phyloP scores from a whole-genome alignment of 352 stramenopile genomes.

The Phytophthora aleatoria region DNA sequence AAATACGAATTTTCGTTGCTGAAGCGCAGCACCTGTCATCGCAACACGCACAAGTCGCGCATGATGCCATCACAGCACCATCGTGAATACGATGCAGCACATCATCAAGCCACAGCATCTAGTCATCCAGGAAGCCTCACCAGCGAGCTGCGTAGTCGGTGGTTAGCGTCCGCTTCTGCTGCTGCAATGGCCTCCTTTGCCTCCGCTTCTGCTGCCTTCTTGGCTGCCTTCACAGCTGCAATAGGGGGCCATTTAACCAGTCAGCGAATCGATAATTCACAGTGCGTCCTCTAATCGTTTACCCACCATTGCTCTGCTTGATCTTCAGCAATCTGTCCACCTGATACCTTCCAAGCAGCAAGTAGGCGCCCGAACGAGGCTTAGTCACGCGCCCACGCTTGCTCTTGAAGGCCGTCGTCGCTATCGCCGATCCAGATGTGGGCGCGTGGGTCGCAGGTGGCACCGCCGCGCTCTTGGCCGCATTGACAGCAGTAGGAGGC shows the following conservation, averaged over 20 bases:
- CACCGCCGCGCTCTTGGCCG: constrained; percentile 15
- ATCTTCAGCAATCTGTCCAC: constrained; percentile 35
- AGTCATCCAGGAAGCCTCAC: constrained; percentile 17
- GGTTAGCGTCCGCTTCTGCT: constrained; percentile 35
- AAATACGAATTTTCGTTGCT: constrained; percentile 90
- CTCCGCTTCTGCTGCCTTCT: constrained; percentile 37
- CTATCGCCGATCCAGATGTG: constrained; percentile 2
- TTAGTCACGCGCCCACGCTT: constrained; percentile 27
- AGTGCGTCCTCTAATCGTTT: neutral
- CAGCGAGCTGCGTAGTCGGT: constrained; percentile 40
- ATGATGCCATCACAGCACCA: neutral
- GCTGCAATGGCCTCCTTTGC: constrained; percentile 30
- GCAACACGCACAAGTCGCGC: neutral
- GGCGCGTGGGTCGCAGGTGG: constrained; percentile 2
- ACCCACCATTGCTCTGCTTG: constrained; percentile 33
- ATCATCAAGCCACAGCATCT: constrained; percentile 1
- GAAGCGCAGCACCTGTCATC: constrained; percentile 70
- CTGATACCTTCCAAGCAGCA: constrained; percentile 35
- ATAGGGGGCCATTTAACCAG: neutral
- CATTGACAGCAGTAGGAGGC: constrained; percentile 6
- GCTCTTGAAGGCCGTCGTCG: constrained; percentile 18
- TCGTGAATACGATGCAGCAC: constrained; percentile 20
- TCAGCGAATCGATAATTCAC: neutral
- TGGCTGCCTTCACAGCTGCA: constrained; percentile 30
- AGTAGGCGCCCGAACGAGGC: constrained; percentile 15